phyloP scores from a whole-genome alignment of 495 filamentous ascomycete species.

The Glarea lozoyensis region DNA sequence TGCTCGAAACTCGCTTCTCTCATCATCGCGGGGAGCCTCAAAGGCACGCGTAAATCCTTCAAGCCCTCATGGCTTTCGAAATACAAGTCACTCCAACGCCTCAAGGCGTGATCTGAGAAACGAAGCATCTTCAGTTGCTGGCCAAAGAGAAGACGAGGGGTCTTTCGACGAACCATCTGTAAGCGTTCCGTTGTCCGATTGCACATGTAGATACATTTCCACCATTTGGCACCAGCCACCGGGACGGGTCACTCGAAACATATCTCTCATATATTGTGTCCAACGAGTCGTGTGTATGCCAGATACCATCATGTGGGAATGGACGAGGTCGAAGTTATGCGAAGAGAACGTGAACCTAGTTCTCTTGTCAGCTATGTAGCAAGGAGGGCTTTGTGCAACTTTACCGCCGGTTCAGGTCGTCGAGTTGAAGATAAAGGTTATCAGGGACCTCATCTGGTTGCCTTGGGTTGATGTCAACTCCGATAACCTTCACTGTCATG shows the following conservation, averaged over 20 bases:
- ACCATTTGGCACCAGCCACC: slow-evolving; percentile 88
- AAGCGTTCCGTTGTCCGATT: slow-evolving; percentile 83
- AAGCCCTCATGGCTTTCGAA: slow-evolving; percentile 54
- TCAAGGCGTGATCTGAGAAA: slow-evolving; percentile 52
- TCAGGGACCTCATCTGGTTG: slow-evolving; percentile 57
- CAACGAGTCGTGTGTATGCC: slow-evolving; percentile 74
- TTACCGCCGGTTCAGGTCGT: slow-evolving; percentile 66
- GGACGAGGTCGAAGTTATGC: slow-evolving; percentile 82
- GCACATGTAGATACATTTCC: slow-evolving; percentile 79
- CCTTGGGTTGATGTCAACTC: slow-evolving; percentile 71
- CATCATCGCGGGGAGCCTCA: slow-evolving; percentile 54
- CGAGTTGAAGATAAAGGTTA: slow-evolving; percentile 66
- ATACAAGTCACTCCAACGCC: slow-evolving; percentile 64
- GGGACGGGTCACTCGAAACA: slow-evolving; percentile 43
- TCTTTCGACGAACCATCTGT: slow-evolving; percentile 39
- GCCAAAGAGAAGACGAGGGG: background rate
- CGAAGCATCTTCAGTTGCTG: background rate
- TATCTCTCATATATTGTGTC: slow-evolving; percentile 71
- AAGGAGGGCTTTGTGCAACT: slow-evolving; percentile 14
- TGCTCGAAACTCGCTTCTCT: slow-evolving; percentile 62
- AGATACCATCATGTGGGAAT: slow-evolving; percentile 70
- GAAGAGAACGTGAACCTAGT: slow-evolving; percentile 60
- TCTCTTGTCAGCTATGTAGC: slow-evolving; percentile 16
- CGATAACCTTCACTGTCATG: slow-evolving; percentile 53
- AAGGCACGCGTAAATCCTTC: slow-evolving; percentile 64